Base-by-base conservation (phyloP, 164 flowering plant genomes). In the Santalum album region DNA sequence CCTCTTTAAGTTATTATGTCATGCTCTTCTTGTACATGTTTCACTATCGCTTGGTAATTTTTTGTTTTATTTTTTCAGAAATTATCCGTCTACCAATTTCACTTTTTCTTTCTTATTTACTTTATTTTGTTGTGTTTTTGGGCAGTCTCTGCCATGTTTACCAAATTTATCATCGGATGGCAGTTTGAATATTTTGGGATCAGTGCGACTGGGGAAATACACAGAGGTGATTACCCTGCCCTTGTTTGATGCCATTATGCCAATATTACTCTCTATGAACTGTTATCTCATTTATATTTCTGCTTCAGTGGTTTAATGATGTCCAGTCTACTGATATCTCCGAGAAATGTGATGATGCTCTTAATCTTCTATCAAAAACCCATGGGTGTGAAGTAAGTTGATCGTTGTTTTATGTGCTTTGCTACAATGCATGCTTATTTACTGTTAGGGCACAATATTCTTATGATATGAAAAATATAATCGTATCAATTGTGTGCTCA, bases 251-350 rank as follows among this genome's bases (percentile, higher is more conserved):
- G 22, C 39, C 15, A 20, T 54, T 44, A 38, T n/a, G 14, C 51
- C 26, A 27, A 1, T 20, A 4, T 27, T 43, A 36, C 12, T 38
- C 16, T 38, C 12, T 38, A 38, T 38, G 3, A 38, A 10, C 3
- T 11, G 7, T 32, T 7, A 32, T 32, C 36, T 32, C 7, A 7
- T 38, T 69, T 46, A 20, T 55, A 34, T 29, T 46, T 66, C 26
- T 25, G 5, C 53, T 75, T 72, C 82, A 92, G 98, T 92, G 99
- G 99, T 92, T 92, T 64, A 74, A 84, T 72, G 96, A 92, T 74
- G 96, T 89, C 17, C 56, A 69, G 56, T 82, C 96, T 42, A 73
- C 80, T 69, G 91, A 89, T 22, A 82, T 92, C 57, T 81, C 96
- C 49, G 71, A 64, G 49, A 87, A 76, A 67, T 89, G 99, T 68